A percentile compares a stretch with the other conserved stretches of the same genome.
Conservation (phyloP, 768 basidiomycete species). For the Rubroboletus pulcherrimus region DNA sequence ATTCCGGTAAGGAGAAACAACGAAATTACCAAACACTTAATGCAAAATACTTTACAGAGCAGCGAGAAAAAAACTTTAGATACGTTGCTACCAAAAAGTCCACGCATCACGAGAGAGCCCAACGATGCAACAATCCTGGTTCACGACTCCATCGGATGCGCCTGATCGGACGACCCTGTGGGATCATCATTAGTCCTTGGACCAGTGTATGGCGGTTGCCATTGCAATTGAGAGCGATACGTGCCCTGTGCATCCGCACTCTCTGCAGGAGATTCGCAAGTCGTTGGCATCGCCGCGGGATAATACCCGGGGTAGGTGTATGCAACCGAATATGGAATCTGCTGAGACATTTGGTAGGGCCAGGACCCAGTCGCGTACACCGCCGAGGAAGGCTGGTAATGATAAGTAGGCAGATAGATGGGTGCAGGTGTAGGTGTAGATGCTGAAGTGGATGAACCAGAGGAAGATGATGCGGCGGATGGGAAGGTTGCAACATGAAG, state of each 20-base stretch:
- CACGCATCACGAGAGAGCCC: not conserved
- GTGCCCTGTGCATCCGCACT: slow-evolving; percentile 21
- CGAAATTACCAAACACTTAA: slow-evolving; percentile 8
- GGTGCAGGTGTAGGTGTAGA: slow-evolving; percentile 18
- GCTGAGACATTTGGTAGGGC: slow-evolving; percentile 31
- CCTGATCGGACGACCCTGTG: slow-evolving; percentile 24
- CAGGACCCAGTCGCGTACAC: slow-evolving; percentile 28
- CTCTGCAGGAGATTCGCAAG: slow-evolving; percentile 14
- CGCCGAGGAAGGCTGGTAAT: slow-evolving; percentile 17
- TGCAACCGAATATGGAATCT: slow-evolving; percentile 18
- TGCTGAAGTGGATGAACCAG: slow-evolving; percentile 19
- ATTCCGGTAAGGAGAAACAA: not conserved
- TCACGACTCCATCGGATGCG: slow-evolving; percentile 14
- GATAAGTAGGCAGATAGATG: slow-evolving; percentile 20
- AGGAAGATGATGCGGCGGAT: slow-evolving; percentile 14
- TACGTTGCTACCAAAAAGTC: slow-evolving; percentile 10
- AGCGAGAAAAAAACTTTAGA: not conserved
- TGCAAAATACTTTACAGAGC: slow-evolving; percentile 21
- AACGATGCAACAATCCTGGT: not conserved
- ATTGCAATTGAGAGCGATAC: slow-evolving; percentile 29
- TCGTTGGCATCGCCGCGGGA: slow-evolving; percentile 11
- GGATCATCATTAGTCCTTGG: slow-evolving; percentile 36
- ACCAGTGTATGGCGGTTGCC: slow-evolving; percentile 35
- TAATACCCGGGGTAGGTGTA: slow-evolving; percentile 24
- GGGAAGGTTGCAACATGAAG: slow-evolving; percentile 26